Conservation (phyloP, 768 basidiomycete genomes). For the Phlebiopsis flavidoalba region DNA sequence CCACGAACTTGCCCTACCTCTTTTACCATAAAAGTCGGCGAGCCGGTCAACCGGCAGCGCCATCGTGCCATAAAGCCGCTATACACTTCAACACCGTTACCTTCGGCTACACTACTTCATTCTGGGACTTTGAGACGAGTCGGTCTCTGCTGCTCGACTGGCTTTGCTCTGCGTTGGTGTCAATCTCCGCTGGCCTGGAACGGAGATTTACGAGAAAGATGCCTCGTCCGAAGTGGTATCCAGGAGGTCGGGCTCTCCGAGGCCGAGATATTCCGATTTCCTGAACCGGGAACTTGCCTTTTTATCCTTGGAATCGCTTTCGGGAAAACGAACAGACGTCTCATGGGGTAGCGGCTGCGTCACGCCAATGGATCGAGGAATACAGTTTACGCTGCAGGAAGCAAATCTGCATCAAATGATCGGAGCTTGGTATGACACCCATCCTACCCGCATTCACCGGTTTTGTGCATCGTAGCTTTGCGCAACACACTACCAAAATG, state of each 20-base stretch:
- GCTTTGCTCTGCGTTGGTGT: slow-evolving; percentile 35
- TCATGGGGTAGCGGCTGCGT: slow-evolving; percentile 28
- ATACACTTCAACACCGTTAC: slow-evolving; percentile 39
- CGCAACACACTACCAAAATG: slow-evolving; percentile 26
- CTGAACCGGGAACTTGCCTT: slow-evolving; percentile 34
- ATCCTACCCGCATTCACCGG: slow-evolving; percentile 39
- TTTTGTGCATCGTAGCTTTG: slow-evolving; percentile 32
- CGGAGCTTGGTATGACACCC: slow-evolving; percentile 39
- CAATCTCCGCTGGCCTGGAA: slow-evolving; percentile 38
- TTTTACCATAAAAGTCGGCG: slow-evolving; percentile 27
- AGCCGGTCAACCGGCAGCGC: slow-evolving; percentile 27
- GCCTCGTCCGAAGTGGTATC: slow-evolving; percentile 29
- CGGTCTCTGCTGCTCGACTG: slow-evolving; percentile 33
- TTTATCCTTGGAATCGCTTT: slow-evolving; percentile 38
- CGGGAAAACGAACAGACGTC: slow-evolving; percentile 39
- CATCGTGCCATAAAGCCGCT: slow-evolving; percentile 34
- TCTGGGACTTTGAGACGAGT: slow-evolving; percentile 35
- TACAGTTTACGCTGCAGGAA: slow-evolving; percentile 34
- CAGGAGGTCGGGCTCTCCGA: slow-evolving; percentile 32
- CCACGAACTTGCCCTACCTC: slow-evolving; percentile 21
- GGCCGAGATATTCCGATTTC: slow-evolving; percentile 28
- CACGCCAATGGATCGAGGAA: slow-evolving; percentile 33
- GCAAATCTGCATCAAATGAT: slow-evolving; percentile 32
- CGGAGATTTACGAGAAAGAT: slow-evolving; percentile 33
- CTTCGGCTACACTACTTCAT: slow-evolving; percentile 35